Evolutionary conservation across 768 basidiomycete genomes (phyloP), one percentile per base, ranked within the genome.

Genomic region (Mycena albidolilacea): DNA sequence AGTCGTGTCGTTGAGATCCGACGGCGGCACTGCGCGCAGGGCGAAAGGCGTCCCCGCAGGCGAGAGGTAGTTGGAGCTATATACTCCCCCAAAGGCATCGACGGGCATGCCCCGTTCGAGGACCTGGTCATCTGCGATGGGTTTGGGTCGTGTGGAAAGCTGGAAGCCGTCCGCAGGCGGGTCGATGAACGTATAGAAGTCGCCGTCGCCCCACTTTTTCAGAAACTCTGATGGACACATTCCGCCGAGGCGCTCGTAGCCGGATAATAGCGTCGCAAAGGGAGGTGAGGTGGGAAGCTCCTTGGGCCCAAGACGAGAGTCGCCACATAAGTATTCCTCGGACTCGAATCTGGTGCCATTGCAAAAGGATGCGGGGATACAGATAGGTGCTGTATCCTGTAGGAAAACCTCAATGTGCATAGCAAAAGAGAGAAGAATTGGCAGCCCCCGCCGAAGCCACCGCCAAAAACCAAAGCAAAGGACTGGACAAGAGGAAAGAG

Each of bases 141-240:
- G 72, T 21, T 57, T 44, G 35, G 62, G 55, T 8, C 63, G 44
- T n/a, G 65, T 67, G 35, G 64, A 64, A 19, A 76, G 75, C 65
- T 73, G 75, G 50, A 73, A 76, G 15, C 75, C 72, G 37, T 70
- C 59, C 7, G 65, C 38, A 0, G 71, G 58, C 3, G 71, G 65
- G 17, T 15, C 19, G 35, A 54, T 3, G 30, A 71, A 67, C 4
- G 41, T 12, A 21, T 48, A 23, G 41, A 43, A 14, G 17, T 23
- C 19, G 72, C 30, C 30, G 73, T 62, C 52, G 60, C 38, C 61
- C 73, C 70, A 74, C 64, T 59, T 61, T 67, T 44, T 23, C 17
- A 71, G 73, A 19, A 74, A 74, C 46, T 37, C 52, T 61, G 30
- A 69, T 64, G 5, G 5, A 14, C 41, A 14, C 73, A 30, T 30